A percentile compares a stretch with the other conserved stretches of the same genome.
phyloP scores from a whole-genome alignment of 225 moss, liverwort and hornwort genomes.

The Straminergon stramineum region DNA sequence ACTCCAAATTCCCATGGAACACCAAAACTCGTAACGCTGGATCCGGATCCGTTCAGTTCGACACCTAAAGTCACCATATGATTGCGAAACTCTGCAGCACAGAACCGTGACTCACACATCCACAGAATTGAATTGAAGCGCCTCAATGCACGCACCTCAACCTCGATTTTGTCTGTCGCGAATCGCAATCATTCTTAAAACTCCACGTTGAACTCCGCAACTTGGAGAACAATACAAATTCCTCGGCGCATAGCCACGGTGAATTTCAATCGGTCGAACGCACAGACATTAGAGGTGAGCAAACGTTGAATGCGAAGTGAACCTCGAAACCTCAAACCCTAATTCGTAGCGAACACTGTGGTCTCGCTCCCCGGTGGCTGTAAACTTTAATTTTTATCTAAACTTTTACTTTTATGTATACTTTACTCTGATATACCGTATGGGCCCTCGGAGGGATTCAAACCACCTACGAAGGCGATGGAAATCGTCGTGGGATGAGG shows the following conservation, averaged over 20 bases:
- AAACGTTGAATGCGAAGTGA: not conserved
- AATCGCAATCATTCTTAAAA: not conserved
- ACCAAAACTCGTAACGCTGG: not conserved
- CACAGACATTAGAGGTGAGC: not conserved
- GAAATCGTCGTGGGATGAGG: not conserved
- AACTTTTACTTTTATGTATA: not conserved
- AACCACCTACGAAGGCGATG: not conserved
- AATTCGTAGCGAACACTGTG: not conserved
- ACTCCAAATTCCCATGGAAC: not conserved
- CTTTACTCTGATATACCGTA: not conserved
- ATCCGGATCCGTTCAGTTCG: not conserved
- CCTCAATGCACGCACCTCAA: not conserved
- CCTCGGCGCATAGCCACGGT: not conserved
- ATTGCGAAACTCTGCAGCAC: not conserved
- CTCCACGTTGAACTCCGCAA: not conserved
- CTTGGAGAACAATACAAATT: too few species aligned
- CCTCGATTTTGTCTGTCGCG: not conserved
- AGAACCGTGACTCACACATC: not conserved
- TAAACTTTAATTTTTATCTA: not conserved
- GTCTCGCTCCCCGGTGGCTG: not conserved
- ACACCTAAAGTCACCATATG: not conserved
- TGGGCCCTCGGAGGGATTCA: not conserved
- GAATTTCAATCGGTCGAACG: not conserved
- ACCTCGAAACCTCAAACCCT: conserved; percentile 6
- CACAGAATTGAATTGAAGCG: not conserved